Evolutionary conservation across 441 rosid species (phyloP).

Genomic region (Corymbia citriodora): DNA sequence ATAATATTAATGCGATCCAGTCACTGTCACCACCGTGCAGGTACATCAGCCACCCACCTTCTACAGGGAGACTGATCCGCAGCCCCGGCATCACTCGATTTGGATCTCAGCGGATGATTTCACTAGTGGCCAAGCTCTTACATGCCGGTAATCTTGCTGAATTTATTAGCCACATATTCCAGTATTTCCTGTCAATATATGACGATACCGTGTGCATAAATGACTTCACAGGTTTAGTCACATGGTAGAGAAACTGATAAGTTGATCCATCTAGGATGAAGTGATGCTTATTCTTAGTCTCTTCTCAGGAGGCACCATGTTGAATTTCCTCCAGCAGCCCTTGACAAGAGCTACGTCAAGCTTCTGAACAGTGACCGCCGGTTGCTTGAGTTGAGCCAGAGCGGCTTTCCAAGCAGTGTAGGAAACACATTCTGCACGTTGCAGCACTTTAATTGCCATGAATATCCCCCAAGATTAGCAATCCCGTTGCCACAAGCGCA

Average conservation of each 20-base stretch:
- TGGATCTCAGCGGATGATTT: slow-evolving; percentile 43
- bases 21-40: slow-evolving; percentile 5
- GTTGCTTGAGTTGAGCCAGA: slow-evolving; percentile 13
- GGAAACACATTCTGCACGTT: background rate
- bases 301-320: slow-evolving; percentile 36
- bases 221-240: background rate
- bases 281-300: background rate
- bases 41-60: slow-evolving; percentile 30
- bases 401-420: slow-evolving; percentile 19
- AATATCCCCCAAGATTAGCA: background rate
- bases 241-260: background rate
- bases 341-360: slow-evolving; percentile 33
- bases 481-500: background rate
- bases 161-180: background rate
- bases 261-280: background rate
- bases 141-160: slow-evolving; percentile 22
- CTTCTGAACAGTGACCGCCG: slow-evolving; percentile 28
- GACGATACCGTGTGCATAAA: background rate
- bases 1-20: background rate
- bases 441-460: background rate
- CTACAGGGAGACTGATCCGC: slow-evolving; percentile 39
- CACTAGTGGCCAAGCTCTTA: slow-evolving; percentile 38
- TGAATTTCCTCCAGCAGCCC: slow-evolving; percentile 28
- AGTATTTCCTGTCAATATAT: background rate
- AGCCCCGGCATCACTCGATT: slow-evolving; percentile 51